Evolutionary conservation across 805 yeast genomes (phyloP), one percentile per base, ranked within the genome.

Genomic region (Candida wancherniae): DNA sequence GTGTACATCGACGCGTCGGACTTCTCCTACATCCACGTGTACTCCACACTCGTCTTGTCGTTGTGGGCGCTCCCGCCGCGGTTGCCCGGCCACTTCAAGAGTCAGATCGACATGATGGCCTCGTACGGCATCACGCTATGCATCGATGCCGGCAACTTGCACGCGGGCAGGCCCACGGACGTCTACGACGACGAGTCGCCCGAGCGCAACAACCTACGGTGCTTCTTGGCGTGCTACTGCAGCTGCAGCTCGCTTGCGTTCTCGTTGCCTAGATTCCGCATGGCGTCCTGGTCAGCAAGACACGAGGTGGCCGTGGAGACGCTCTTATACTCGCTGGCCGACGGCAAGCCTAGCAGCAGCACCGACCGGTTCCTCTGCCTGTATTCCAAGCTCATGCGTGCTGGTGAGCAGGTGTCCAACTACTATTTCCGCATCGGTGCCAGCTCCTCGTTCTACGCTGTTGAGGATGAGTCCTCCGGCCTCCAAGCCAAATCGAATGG

Each of bases 21-120:
- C 31, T 61, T 72, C 29, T 53, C 69, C 3, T 60, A 55, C 26
- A 60, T 55, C 36, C 44, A 67, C 26, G 63, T 73, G 14, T 66
- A 63, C 31, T 54, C 64, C 1, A 70, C 69, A 38, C 43, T 71
- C 33, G 57, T 69, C 1, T 45, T 72, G 8, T 69, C 76, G 5
- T 43, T 69, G 5, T 73, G 80, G 80, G 66, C 70, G 29, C 57
- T 72, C 3, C 77, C 78, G 1, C 75, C 77, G 5, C 56, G 61
- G 20, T 63, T 61, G 41, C 61, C 71, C 58, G 76, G 75, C 9
- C 69, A 74, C 14, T 73, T 64, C 50, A 71, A 67, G 36, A 73
- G 69, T 45, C 77, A 71, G 44, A 58, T 73, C 50, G 64, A 67
- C 40, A 46, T 71, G 15, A 44, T 73, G 40, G 61, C 63, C 26